Evolutionary conservation across 805 yeast genomes (phyloP), one percentile per base, ranked within the genome.

Genomic region (Yarrowia yakushimensis): DNA sequence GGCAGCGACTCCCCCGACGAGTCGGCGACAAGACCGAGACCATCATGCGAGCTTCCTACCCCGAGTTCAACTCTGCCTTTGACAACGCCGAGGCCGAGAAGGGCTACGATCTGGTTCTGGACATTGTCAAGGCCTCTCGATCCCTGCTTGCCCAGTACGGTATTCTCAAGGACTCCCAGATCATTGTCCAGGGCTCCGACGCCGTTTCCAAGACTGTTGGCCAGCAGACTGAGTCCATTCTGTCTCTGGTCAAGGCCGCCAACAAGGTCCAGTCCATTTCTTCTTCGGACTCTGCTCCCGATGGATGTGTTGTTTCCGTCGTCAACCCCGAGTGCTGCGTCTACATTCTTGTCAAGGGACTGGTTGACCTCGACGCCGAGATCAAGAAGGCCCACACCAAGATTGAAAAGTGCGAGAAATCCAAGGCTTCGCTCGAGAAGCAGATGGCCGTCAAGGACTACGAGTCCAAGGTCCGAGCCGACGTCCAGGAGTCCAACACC

Each of bases 1-100:
- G 97, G 97, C 99, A 94, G 80, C 89, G 98, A 77, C 79, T 94
- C 71, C 98, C 98, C 70, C 87, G 88, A 71, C 85, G 97, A 73
- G 81, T 83, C 8, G 78, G 85, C 61, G 97, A 89, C 70, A 76
- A 77, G 22, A 79, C 90, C 27, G 78, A 75, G 59, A 82, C 97
- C 20, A 90, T 94, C 73, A 85, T 85, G 59, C 83, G 84, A 72
- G 96, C 97, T 42, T 69, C 79, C 55, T 94, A 85, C 79, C 99
- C 99, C 63, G 82, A 76, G 62, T 86, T 79, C 74, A 78, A 78
- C 60, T 69, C 77, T 62, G 83, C 82, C 62, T 88, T 83, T 66
- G 85, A 83, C 72, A 85, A 92, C 69, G 78, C 70, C 27, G 79
- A 81, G 67, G 83, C 97, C 10, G 85, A 81, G 64, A 78, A 81